Conservation (phyloP, 1,284 basidiomycete species). For the Lentinula novae-zelandiae region DNA sequence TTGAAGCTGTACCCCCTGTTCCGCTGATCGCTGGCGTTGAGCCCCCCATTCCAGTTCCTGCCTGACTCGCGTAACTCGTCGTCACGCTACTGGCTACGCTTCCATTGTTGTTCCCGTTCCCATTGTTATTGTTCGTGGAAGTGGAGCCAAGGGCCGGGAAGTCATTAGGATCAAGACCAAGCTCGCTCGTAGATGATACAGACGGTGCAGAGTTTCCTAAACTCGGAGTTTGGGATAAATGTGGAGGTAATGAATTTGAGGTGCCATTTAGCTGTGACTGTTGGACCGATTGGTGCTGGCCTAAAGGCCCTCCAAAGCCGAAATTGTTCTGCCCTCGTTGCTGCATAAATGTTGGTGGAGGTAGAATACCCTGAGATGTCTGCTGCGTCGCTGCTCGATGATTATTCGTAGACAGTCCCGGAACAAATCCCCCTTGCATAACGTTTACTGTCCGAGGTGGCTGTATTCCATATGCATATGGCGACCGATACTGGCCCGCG, state of each 20-base stretch:
- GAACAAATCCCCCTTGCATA: conserved; percentile 44
- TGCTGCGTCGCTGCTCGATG: conserved; percentile 52
- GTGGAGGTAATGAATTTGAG: conserved; percentile 45
- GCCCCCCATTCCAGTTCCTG: conserved; percentile 31
- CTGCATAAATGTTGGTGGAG: conserved; percentile 63
- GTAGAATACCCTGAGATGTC: conserved; percentile 44
- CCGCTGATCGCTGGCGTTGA: conserved; percentile 37
- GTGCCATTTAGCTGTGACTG: conserved; percentile 48
- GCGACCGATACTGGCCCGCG: conserved; percentile 59
- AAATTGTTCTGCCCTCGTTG: conserved; percentile 54
- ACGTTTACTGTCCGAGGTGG: conserved; percentile 57
- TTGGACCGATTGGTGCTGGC: conserved; percentile 19
- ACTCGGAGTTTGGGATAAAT: conserved; percentile 48
- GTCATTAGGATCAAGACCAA: conserved; percentile 81
- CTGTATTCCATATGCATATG: conserved; percentile 63
- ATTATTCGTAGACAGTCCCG: conserved; percentile 50
- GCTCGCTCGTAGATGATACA: conserved; percentile 63
- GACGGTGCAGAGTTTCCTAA: conserved; percentile 40
- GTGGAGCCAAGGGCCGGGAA: conserved; percentile 78
- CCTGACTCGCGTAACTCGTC: conserved; percentile 74
- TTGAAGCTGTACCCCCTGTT: conserved; percentile 29
- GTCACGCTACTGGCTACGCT: conserved; percentile 28
- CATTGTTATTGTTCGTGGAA: conserved; percentile 33
- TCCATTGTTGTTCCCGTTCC: conserved; percentile 29
- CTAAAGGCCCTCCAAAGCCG: conserved; percentile 49